These are phyloP conservation scores for Lentinula aciculospora DNA, from an alignment of 768 basidiomycete species.

Conservation along the genomic window DNA sequence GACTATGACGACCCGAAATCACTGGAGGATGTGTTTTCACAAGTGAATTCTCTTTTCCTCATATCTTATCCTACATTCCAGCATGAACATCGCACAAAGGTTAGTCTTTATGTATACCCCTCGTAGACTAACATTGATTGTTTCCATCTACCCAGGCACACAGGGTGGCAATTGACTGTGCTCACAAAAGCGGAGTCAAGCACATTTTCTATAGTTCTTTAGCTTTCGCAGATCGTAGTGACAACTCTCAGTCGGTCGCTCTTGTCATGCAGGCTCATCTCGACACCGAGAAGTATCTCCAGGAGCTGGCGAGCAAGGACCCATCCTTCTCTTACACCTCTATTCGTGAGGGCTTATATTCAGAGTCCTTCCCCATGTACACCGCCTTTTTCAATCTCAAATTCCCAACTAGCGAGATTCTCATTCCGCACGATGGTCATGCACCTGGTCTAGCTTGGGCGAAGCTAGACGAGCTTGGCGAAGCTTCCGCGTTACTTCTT, in stretches of 20 bases:
- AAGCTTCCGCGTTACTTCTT: background rate
- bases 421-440: background rate
- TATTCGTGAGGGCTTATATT: conserved; percentile 1
- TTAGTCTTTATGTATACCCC: background rate
- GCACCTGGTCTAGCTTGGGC: conserved; percentile 1
- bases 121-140: background rate
- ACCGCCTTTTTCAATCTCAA: background rate
- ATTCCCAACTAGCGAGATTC: background rate
- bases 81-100: conserved; percentile 3
- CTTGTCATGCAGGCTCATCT: conserved; percentile 4
- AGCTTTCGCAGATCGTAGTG: background rate
- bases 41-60: background rate
- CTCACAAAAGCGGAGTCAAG: background rate
- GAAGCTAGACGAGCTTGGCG: conserved; percentile 2
- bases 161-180: background rate
- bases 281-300: conserved; percentile 2
- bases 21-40: background rate
- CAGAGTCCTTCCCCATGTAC: background rate
- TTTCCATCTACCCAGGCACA: background rate
- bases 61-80: background rate
- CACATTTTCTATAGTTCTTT: conserved; percentile 3
- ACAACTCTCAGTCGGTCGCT: background rate
- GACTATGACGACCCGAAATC: background rate
- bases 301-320: background rate
- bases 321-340: conserved; percentile 2